phyloP scores from a whole-genome alignment of 768 basidiomycete species.

The Brasilioporus rufonigricans region DNA sequence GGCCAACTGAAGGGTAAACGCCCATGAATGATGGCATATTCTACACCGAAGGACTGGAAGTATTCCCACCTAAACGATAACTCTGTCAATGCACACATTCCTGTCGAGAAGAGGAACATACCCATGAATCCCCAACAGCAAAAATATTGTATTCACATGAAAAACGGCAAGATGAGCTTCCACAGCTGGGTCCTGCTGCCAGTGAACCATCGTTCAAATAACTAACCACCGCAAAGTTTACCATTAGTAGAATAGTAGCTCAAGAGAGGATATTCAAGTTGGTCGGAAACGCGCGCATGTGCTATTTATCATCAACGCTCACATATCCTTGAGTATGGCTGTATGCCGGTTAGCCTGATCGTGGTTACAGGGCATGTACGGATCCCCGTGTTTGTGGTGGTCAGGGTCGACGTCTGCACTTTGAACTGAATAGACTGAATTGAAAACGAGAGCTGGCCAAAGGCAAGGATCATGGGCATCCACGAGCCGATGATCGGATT shows the following conservation, averaged over 20 bases:
- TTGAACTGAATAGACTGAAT: neutral
- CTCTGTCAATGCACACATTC: neutral
- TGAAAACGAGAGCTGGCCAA: too few species aligned
- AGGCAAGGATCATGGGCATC: neutral
- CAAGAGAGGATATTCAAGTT: neutral
- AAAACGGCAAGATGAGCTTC: neutral
- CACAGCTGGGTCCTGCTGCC: constrained; percentile 11
- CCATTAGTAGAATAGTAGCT: too few species aligned
- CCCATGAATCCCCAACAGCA: constrained; percentile 20
- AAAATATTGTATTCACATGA: constrained; percentile 5
- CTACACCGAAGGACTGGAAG: constrained; percentile 14
- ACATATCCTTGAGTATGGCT: neutral
- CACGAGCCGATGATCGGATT: neutral
- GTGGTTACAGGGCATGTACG: too few species aligned
- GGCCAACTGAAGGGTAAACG: constrained; percentile 24
- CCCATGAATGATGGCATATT: constrained; percentile 20
- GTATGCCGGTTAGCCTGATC: too few species aligned
- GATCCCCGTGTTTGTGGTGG: too few species aligned
- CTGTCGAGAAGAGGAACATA: neutral
- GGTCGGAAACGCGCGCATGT: neutral
- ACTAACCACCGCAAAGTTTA: too few species aligned
- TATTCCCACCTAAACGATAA: constrained; percentile 24
- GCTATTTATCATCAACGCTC: neutral
- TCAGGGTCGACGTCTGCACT: neutral
- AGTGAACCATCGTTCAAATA: constrained; percentile 11